Base-by-base conservation (phyloP, 1,284 basidiomycete genomes). In the Fomitopsis betulina region DNA sequence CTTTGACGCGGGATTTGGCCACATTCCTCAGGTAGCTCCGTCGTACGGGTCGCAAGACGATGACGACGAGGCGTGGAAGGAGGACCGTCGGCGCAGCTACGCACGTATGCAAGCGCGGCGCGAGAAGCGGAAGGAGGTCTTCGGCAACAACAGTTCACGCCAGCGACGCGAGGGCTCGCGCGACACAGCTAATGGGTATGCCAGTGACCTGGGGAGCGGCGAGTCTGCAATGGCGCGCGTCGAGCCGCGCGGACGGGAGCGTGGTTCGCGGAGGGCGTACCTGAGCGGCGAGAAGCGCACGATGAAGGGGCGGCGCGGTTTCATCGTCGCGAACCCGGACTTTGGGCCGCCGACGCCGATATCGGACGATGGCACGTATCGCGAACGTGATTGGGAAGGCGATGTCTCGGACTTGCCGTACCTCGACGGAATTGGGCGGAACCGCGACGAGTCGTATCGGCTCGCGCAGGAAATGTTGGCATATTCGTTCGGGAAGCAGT, bases 1-100 rank as follows among this genome's bases (percentile, higher is more conserved):
- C 27, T 74, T 77, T 35, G 83, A 82, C 5, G 85, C 87, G 8
- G 87, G 86, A 0, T 70, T 76, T 37, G 55, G 55, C 56, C 56
- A 40, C 23, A 55, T 56, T 32, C 58, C 59, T 37, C 58, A 57
- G 10, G 53, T 45, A 19, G 55, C 54, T 10, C 58, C 57, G 12
- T 60, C 61, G 9, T 49, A 58, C 7, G 12, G 47, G 33, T 43
- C 42, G 2, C 58, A 40, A 13, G 63, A 67, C 1, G 65, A 68
- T 21, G 68, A 69, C 37, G 68, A 68, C 37, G 68, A 68, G 12
- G 55, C 55, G 21, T 71, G 70, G 70, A 65, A 67, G 65, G 62
- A 62, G 37, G 61, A 63, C 17, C 65, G 68, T 10, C 60, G 64
- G 6, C 62, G 59, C 39, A 68, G 65, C 52, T 59, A 64, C 32